A percentile compares a stretch with the other conserved stretches of the same genome.
These are phyloP conservation scores for Punica granatum DNA, from an alignment of 345 rosid genomes.

Conservation along the genomic window DNA sequence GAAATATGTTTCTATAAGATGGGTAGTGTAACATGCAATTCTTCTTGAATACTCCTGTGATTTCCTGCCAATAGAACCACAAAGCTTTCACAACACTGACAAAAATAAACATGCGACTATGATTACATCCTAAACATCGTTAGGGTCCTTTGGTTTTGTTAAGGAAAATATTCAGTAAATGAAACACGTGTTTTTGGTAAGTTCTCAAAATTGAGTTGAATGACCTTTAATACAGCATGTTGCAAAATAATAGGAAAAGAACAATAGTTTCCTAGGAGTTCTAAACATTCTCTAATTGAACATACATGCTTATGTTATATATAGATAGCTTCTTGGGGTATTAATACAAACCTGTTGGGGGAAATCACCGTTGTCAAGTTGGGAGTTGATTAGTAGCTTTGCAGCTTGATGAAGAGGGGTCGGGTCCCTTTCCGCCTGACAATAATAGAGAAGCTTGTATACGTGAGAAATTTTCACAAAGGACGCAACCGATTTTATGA, in stretches of 20 bases:
- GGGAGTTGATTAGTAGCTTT: constrained; percentile 63
- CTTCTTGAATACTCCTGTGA: constrained; percentile 30
- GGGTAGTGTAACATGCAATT: constrained; percentile 38
- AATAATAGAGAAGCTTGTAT: neutral
- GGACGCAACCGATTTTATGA: neutral
- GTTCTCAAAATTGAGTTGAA: no score
- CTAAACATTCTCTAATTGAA: neutral
- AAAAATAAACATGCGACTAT: neutral
- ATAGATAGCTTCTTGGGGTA: neutral
- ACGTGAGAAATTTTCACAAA: neutral
- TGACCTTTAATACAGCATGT: no score
- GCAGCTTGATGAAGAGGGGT: constrained; percentile 58
- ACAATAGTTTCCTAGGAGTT: no score
- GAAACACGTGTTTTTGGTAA: no score
- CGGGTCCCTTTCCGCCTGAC: constrained; percentile 51
- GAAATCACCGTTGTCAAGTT: constrained; percentile 51
- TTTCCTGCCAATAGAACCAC: constrained; percentile 22
- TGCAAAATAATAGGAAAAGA: no score
- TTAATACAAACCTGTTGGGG: constrained; percentile 47
- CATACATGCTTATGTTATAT: neutral
- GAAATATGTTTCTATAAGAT: constrained; percentile 31
- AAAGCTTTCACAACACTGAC: neutral
- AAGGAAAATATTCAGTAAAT: no score
- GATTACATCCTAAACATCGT: no score
- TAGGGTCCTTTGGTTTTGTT: no score